Evolutionary conservation across 148 eudicot genomes (phyloP), one percentile per base, ranked within the genome.

Genomic region (Rhododendron simsii): DNA sequence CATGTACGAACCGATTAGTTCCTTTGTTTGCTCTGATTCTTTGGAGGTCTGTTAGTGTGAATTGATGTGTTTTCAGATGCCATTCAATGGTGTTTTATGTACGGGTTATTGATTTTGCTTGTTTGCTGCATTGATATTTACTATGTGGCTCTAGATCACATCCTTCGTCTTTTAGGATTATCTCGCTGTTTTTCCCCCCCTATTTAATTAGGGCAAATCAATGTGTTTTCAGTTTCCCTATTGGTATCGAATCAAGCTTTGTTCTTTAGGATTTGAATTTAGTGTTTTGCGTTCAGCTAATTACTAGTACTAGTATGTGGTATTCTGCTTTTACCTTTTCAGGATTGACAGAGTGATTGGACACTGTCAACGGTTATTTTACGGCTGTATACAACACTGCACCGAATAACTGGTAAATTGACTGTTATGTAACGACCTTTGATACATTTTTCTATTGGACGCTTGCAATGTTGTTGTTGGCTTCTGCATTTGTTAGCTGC

Each of bases 231-330:
- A 28, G 44, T 51, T 44, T 7, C 48, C 45, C 18, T 41, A 65
- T 18, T 57, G 78, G 48, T 69, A n/a, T 86, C 39, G 59, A 30
- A 53, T 59, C 69, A 44, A 23, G 21, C 44, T 45, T 80, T 16
- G 6, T 18, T 50, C n/a, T 30, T 44, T 67, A 14, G 77, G 28
- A 57, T 85, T 86, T 51, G 50, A 50, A 81, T 86, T 48, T 81
- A 61, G 83, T 69, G 44, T 69, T 86, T 39, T 45, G 78, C 12
- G 16, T 77, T 33, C 59, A 35, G 28, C 26, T 73, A 83, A 44
- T 76, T 37, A 77, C 78, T 63, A 41, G 7, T 5, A 41, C 44
- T 41, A 41, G 44, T 41, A 33, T 63, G 10, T 35, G 71, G 12
- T 83, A n/a, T 76, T 84, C 41, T 15, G 14, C 80, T 50, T 26